Base-by-base conservation (phyloP, 768 basidiomycete genomes). In the Tulasnella sp. region DNA sequence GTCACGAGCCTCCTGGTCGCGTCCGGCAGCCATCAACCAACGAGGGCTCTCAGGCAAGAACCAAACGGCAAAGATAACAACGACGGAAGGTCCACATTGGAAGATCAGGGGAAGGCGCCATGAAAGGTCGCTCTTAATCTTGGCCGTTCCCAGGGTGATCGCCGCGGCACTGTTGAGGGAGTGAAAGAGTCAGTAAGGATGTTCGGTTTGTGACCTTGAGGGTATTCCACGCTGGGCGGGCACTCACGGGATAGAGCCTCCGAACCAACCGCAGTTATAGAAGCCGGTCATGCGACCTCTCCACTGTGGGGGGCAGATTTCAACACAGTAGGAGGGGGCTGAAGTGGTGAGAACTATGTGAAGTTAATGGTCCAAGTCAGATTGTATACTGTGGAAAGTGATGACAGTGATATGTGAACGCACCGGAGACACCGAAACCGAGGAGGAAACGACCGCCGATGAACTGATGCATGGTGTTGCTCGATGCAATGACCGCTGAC, bases 221-320 rank as follows among this genome's bases (percentile, higher is more conserved):
- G 19, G 41, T 25, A 5, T 46, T 55, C 21, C n/a, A n/a, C n/a
- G n/a, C n/a, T n/a, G n/a, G n/a, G 24, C 41, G 53, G 19, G 7
- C 24, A 10, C n/a, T 4, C 7, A 29, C 60, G 64, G 58, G 56
- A 66, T 60, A 34, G 52, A 61, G 12, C 63, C 62, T 48, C 57
- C 48, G 42, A 62, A 61, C 59, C 63, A 63, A 60, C 64, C 65
- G 42, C 64, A 63, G 60, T 69, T 76, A 70, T 67, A 78, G 73
- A 78, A 66, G 56, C 76, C 78, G 42, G 77, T 75, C 65, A 79
- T 66, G 30, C 75, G 71, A 54, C 76, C 78, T 62, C 78, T 71
- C 78, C 77, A 80, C 70, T 78, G 77, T 17, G 79, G 78, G 46
- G 81, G 81, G 11, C 78, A 76, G 67, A 82, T 78, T 67, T 83